Percentiles rank a stretch among this genome's conserved stretches.
Conservation (phyloP, 1,284 basidiomycete species). For the Cryptococcus neoformans region DNA sequence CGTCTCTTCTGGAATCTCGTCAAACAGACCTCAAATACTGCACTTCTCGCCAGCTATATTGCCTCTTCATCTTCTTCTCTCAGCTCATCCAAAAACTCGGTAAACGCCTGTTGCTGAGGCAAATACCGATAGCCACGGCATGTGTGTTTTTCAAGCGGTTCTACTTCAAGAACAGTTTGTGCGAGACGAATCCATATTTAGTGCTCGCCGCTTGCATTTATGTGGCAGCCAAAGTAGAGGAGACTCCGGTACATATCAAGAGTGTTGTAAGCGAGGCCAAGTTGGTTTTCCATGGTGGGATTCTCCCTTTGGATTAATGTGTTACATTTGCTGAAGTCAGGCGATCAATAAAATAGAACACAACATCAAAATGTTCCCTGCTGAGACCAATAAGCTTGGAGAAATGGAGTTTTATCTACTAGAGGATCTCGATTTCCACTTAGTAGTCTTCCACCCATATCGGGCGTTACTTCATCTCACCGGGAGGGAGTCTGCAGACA, state of each 20-base stretch:
- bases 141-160: conserved; percentile 92
- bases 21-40: conserved; percentile 72
- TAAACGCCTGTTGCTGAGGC: conserved; percentile 76
- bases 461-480: conserved; percentile 76
- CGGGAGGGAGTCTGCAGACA: conserved; percentile 52
- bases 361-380: conserved; percentile 69
- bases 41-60: conserved; percentile 68
- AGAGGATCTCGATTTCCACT: conserved; percentile 92
- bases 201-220: conserved; percentile 93
- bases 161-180: conserved; percentile 89
- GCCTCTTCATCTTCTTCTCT: conserved; percentile 79
- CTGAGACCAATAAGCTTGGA: conserved; percentile 85
- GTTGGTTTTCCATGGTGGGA: conserved; percentile 70
- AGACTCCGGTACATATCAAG: conserved; percentile 93
- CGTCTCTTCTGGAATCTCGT: conserved; percentile 67
- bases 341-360: conserved; percentile 52
- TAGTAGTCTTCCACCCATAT: conserved; percentile 93
- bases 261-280: conserved; percentile 82
- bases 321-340: neutral
- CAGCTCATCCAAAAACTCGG: conserved; percentile 82
- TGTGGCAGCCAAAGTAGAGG: conserved; percentile 94
- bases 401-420: conserved; percentile 99
- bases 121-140: conserved; percentile 88
- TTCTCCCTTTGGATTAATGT: too few species aligned
- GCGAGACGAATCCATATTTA: conserved; percentile 89